These are phyloP conservation scores for Spathaspora gorwiae DNA, from an alignment of 805 yeast species.

Conservation along the genomic window DNA sequence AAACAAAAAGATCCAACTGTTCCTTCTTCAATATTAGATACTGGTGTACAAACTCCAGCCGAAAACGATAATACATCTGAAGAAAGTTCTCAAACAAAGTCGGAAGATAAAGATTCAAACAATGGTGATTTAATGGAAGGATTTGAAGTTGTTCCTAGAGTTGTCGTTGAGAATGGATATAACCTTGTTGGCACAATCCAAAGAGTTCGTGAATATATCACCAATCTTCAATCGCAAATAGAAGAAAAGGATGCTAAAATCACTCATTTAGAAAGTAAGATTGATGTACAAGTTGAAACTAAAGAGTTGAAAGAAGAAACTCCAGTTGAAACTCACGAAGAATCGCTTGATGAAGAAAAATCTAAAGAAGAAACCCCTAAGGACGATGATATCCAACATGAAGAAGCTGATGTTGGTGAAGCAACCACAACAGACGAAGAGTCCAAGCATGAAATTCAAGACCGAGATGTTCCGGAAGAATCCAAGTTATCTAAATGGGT, in stretches of 20 bases:
- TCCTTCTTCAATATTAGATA: neutral
- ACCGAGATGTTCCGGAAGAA: too few species aligned
- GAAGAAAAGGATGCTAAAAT: neutral
- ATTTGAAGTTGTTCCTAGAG: neutral
- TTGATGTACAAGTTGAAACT: slow-evolving; percentile 1
- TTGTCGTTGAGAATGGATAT: neutral
- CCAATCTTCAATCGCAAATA: neutral
- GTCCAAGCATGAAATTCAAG: too few species aligned
- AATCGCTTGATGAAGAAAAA: too few species aligned
- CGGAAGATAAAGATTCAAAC: neutral
- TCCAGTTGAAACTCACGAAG: neutral
- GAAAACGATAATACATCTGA: neutral
- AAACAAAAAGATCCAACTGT: neutral
- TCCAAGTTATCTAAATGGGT: too few species aligned
- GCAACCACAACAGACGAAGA: neutral
- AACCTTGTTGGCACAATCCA: neutral
- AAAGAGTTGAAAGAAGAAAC: slow-evolving; percentile 2
- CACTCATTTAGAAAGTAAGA: too few species aligned
- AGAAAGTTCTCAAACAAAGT: neutral
- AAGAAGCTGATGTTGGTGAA: neutral
- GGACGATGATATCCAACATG: neutral
- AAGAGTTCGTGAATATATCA: neutral
- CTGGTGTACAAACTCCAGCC: neutral
- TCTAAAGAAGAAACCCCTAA: neutral
- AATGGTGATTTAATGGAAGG: neutral